These are phyloP conservation scores for Cytospora mali DNA, from an alignment of 2,329 filamentous ascomycete genomes.

Conservation along the genomic window DNA sequence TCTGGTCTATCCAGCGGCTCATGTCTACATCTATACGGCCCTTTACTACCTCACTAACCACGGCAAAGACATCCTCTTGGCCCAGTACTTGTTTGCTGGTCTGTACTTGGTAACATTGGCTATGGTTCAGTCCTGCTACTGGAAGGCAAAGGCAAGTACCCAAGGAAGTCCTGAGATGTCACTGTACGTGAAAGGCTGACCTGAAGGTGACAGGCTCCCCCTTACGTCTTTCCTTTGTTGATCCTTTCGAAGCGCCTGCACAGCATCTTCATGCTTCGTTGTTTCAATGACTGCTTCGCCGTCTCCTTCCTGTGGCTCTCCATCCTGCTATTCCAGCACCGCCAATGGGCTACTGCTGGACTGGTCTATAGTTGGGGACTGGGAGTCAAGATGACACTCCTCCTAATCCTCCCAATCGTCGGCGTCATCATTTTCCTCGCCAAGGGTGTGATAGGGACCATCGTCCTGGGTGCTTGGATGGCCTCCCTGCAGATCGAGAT, in stretches of 20 bases:
- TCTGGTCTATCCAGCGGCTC: constrained; percentile 90
- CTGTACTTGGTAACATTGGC: constrained; percentile 77
- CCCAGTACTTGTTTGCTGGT: constrained; percentile 81
- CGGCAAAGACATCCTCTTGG: constrained; percentile 74
- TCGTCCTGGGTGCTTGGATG: constrained; percentile 40
- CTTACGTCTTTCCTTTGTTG: constrained; percentile 84
- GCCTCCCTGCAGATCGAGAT: constrained; percentile 61
- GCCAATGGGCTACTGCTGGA: constrained; percentile 72
- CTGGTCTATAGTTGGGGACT: constrained; percentile 76
- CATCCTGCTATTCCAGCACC: constrained; percentile 76
- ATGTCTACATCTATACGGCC: constrained; percentile 86
- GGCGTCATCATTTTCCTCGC: constrained; percentile 75
- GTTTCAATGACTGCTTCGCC: constrained; percentile 96
- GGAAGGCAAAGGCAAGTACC: constrained; percentile 63
- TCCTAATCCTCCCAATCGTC: constrained; percentile 81
- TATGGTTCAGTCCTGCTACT: constrained; percentile 82
- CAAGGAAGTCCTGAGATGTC: background rate
- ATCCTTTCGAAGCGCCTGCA: constrained; percentile 90
- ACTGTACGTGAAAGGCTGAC: background rate
- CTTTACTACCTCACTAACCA: constrained; percentile 78
- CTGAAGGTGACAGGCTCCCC: constrained; percentile 62
- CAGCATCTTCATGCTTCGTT: constrained; percentile 87
- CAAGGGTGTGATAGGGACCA: constrained; percentile 71
- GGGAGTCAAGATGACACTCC: constrained; percentile 92
- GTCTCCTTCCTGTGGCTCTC: constrained; percentile 80